phyloP scores from a whole-genome alignment of 495 filamentous ascomycete genomes.

The Lichina pygmaea region DNA sequence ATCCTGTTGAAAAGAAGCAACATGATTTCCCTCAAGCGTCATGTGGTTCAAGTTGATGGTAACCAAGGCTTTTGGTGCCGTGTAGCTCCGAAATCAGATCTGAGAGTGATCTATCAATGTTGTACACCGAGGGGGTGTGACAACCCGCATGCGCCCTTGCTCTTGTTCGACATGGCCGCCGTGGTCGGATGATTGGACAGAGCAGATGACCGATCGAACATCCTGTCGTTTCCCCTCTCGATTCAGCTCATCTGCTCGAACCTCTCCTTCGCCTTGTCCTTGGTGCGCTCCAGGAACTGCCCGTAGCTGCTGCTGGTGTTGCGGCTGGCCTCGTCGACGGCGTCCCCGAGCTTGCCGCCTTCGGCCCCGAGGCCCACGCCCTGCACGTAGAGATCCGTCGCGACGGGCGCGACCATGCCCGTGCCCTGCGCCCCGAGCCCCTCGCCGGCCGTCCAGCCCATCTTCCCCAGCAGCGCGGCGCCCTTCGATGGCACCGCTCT shows the following conservation, averaged over 20 bases:
- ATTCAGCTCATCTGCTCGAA: constrained; percentile 20
- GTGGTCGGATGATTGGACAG: too few species aligned
- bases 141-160: too few species aligned
- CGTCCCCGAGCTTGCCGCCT: constrained; percentile 63
- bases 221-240: too few species aligned
- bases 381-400: constrained; percentile 50
- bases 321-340: constrained; percentile 47
- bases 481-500: constrained; percentile 42
- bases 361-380: constrained; percentile 73
- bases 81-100: too few species aligned
- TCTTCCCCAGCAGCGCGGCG: constrained; percentile 60
- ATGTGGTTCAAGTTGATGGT: too few species aligned
- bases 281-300: constrained; percentile 55
- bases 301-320: constrained; percentile 41
- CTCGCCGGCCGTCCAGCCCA: constrained; percentile 64
- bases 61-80: too few species aligned
- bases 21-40: too few species aligned
- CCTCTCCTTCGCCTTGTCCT: constrained; percentile 51
- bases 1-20: too few species aligned
- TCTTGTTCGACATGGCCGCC: too few species aligned
- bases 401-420: constrained; percentile 50
- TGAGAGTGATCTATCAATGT: too few species aligned
- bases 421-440: constrained; percentile 60
- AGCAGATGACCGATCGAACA: too few species aligned
- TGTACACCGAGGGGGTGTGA: too few species aligned